Evolutionary conservation across 805 yeast genomes (phyloP).

Genomic region (Wickerhamiella brachini): DNA sequence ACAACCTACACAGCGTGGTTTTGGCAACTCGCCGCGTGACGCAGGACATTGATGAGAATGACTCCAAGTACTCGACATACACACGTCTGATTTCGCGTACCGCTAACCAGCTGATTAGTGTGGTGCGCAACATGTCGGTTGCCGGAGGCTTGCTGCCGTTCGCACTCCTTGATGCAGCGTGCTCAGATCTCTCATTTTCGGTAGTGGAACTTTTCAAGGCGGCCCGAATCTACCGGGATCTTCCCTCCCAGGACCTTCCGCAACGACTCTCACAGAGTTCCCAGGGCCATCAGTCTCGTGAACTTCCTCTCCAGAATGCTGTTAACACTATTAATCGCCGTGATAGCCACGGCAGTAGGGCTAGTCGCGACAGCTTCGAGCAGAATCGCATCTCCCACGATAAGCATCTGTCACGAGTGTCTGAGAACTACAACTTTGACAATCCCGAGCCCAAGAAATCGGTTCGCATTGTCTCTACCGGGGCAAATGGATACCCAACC

Average conservation of each 20-base stretch:
- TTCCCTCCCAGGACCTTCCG: neutral
- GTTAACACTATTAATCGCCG: neutral
- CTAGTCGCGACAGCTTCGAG: neutral
- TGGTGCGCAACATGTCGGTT: slow-evolving; percentile 58
- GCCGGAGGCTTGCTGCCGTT: slow-evolving; percentile 55
- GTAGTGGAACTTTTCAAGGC: slow-evolving; percentile 27
- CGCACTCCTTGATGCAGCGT: slow-evolving; percentile 57
- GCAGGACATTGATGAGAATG: slow-evolving; percentile 14
- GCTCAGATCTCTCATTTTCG: slow-evolving; percentile 56
- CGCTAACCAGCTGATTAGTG: slow-evolving; percentile 59
- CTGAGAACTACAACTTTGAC: neutral
- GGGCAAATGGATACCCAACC: no score
- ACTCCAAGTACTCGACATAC: slow-evolving; percentile 4
- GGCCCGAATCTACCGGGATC: slow-evolving; percentile 4
- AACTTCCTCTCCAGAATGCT: neutral
- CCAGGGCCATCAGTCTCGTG: neutral
- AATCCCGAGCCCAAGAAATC: neutral
- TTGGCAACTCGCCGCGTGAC: slow-evolving; percentile 22
- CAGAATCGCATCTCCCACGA: neutral
- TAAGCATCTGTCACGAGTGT: neutral
- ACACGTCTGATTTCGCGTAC: slow-evolving; percentile 41
- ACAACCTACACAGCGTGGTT: slow-evolving; percentile 24
- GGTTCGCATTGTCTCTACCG: no score
- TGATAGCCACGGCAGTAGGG: neutral
- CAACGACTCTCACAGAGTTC: neutral